Evolutionary conservation across 2,329 filamentous ascomycete genomes (phyloP).

Genomic region (Alternaria triticimaculans): DNA sequence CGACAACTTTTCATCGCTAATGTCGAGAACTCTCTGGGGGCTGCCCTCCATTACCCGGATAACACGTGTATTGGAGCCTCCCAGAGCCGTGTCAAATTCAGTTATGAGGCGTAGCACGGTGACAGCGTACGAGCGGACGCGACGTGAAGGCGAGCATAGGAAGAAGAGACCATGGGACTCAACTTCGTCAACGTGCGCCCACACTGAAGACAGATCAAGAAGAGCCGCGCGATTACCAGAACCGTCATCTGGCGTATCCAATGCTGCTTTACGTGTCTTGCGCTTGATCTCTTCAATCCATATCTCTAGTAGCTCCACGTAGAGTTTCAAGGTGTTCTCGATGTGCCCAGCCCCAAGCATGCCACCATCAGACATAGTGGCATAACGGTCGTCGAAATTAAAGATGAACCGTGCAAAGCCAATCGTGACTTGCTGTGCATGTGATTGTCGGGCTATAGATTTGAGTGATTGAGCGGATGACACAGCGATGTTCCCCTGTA

Average conservation of each 20-base stretch:
- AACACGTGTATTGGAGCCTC: conserved; percentile 79
- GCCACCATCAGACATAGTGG: conserved; percentile 96
- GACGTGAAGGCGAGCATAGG: conserved; percentile 90
- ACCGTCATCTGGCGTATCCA: conserved; percentile 67
- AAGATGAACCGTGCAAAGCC: conserved; percentile 98
- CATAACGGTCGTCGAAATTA: conserved; percentile 96
- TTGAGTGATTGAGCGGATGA: conserved; percentile 94
- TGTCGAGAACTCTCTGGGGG: conserved; percentile 85
- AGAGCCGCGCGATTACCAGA: conserved; percentile 76
- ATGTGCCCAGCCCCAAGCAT: conserved; percentile 95
- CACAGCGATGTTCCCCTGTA: conserved; percentile 87
- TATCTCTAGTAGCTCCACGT: conserved; percentile 91
- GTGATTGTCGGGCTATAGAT: conserved; percentile 89
- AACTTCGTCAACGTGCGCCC: conserved; percentile 94
- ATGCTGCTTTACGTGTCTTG: conserved; percentile 76
- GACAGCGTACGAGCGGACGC: conserved; percentile 88
- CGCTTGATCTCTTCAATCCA: conserved; percentile 97
- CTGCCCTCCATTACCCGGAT: conserved; percentile 93
- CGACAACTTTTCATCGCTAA: conserved; percentile 89
- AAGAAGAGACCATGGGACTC: conserved; percentile 98
- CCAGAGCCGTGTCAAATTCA: conserved; percentile 89
- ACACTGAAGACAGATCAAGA: conserved; percentile 84
- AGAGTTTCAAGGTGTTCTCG: conserved; percentile 88
- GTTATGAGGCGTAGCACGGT: conserved; percentile 90
- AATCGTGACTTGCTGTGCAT: conserved; percentile 94